Evolutionary conservation across 2,329 filamentous ascomycete genomes (phyloP), one percentile per base, ranked within the genome.

Genomic region (Moelleriella libera): DNA sequence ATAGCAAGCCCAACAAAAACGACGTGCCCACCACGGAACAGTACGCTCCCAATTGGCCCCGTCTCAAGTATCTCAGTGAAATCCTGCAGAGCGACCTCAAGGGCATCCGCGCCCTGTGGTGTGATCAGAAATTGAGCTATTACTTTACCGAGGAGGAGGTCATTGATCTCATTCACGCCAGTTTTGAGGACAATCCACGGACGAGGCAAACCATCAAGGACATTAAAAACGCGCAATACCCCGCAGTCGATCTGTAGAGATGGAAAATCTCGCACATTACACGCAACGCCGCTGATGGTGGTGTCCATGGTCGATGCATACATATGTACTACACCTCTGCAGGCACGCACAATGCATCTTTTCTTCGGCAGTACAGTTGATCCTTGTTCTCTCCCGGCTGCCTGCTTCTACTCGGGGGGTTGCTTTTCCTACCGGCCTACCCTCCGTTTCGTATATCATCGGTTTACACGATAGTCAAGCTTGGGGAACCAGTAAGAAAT

Each of bases 41-140:
- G 56, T 82, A 80, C 52, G 76, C 77, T 4, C 67, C 70, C 3
- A 71, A 69, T 45, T 83, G 80, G 80, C 66, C 83, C 49, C 71
- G 78, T 45, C 68, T 83, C 50, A 78, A 82, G 61, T 83, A 76
- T 54, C 66, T 83, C 14, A 74, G 74, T 51, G 75, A 83, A 59
- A 73, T 83, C 30, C 65, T 83, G 53, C 79, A 83, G 64, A 81
- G 78, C 54, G 82, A 83, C 55, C 65, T 83, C 47, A 74, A 74
- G 51, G 80, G 83, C 51, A 74, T 83, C 48, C 70, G 68, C 49
- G 82, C 69, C 52, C 60, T 83, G 39, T 83, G 80, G 80, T 70
- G 75, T 55, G 78, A 83, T 52, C 79, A 78, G 60, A 78, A 82
- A 59, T 64, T 83, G 41, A 80, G 78, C 52, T 58, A 82, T 39